phyloP scores from a whole-genome alignment of 2,329 filamentous ascomycete species.

The Zalaria sp. region DNA sequence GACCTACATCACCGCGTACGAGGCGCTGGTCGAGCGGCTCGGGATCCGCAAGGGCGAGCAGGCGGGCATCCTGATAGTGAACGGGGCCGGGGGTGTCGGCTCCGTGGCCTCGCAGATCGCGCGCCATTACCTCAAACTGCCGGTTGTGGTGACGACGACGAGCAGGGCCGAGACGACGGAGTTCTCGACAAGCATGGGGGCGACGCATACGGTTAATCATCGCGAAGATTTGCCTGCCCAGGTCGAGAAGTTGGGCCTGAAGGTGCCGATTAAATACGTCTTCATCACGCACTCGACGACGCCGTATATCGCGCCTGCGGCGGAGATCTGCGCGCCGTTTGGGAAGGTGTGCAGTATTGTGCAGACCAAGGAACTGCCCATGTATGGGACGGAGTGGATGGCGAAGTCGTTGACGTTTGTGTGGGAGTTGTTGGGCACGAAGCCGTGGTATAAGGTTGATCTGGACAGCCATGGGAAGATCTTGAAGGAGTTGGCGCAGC shows the following conservation, averaged over 20 bases:
- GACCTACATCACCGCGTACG: constrained; percentile 30
- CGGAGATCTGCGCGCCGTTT: constrained; percentile 27
- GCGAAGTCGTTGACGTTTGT: constrained; percentile 29
- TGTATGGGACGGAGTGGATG: constrained; percentile 34
- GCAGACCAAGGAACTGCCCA: constrained; percentile 25
- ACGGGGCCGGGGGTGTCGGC: constrained; percentile 32
- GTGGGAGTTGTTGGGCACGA: constrained; percentile 29
- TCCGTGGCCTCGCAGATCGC: constrained; percentile 31
- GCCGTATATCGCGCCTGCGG: constrained; percentile 25
- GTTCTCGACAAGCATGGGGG: constrained; percentile 27
- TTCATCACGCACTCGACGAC: constrained; percentile 28
- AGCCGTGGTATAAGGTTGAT: constrained; percentile 25
- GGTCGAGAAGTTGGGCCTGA: constrained; percentile 20
- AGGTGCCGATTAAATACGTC: constrained; percentile 26
- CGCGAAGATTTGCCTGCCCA: constrained; percentile 24
- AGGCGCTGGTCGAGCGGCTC: constrained; percentile 28
- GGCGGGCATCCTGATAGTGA: constrained; percentile 30
- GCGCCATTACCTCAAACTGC: constrained; percentile 22
- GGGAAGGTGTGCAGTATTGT: constrained; percentile 33
- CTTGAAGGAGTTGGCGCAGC: constrained; percentile 19
- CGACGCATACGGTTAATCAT: constrained; percentile 30
- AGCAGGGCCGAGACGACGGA: constrained; percentile 25
- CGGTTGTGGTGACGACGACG: constrained; percentile 30
- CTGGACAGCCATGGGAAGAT: constrained; percentile 26
- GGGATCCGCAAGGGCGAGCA: constrained; percentile 24